Evolutionary conservation across 1,284 basidiomycete species (phyloP), one percentile per base, ranked within the genome.

Genomic region (Sutorius eximius): DNA sequence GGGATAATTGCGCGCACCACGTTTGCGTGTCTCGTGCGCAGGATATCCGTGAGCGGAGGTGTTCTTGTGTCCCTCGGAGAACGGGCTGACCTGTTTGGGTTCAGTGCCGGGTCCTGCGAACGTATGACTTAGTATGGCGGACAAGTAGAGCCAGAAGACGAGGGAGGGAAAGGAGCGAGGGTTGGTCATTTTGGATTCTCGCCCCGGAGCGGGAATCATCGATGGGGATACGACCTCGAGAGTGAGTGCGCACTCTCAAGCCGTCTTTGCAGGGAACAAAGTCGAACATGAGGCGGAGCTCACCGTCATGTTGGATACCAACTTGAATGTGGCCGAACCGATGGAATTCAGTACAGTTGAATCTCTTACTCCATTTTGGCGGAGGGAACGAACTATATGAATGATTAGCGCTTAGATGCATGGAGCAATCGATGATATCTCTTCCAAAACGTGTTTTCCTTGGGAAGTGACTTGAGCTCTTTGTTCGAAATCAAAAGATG

Each of bases 1-100:
- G 32, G 47, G 32, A 41, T 59, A 51, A 38, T 55, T 45, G 15
- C 61, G 52, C 54, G 51, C 61, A 38, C 56, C 41, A 30, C 59
- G 59, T 51, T 56, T 66, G 53, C 49, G 61, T n/a, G 49, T 57
- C 52, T 62, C 63, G 40, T 57, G 56, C 18, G 27, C 13, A 20
- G 34, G 36, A 8, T 55, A 43, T 38, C 27, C 43, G 24, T 52
- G 47, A 20, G 37, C 29, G 30, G 49, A 36, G 18, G 8, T n/a
- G 11, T 20, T 12, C 7, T 42, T 52, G 34, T 59, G 47, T 18
- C 46, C 61, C 13, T 45, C 3, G 22, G 12, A 37, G 40, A 47
- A n/a, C 16, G 51, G 16, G 5, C n/a, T 27, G 45, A 55, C 36
- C 30, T 63, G 52, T 9, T 42, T 56, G 7, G 36, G 12, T 24